A percentile compares a stretch with the other conserved stretches of the same genome.
Evolutionary conservation across 2,329 filamentous ascomycete genomes (phyloP).

Genomic region (Penicillium sp.): DNA sequence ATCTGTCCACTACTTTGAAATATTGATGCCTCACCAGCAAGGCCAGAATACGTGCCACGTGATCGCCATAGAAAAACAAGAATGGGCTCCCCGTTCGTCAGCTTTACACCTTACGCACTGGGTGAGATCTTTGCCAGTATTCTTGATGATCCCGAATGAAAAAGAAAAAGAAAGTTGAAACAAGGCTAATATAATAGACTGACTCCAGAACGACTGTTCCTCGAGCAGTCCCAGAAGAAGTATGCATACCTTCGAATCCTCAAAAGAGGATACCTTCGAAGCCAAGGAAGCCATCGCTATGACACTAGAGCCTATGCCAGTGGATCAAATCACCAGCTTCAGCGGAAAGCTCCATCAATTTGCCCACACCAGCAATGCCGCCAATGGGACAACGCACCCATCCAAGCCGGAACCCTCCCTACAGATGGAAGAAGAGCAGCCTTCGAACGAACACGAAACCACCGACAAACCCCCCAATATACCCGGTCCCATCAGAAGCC

Average conservation of each 20-base stretch:
- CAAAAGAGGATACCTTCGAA: background rate
- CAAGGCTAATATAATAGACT: background rate
- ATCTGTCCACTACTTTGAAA: background rate
- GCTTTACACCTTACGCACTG: background rate
- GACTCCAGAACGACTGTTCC: background rate
- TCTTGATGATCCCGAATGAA: background rate
- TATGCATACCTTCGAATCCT: background rate
- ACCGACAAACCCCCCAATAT: background rate
- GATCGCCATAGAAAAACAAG: background rate
- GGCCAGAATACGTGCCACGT: background rate
- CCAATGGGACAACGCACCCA: constrained; percentile 1
- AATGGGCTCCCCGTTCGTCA: background rate
- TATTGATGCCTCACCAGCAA: background rate
- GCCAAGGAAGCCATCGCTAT: background rate
- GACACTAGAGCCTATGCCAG: constrained; percentile 25
- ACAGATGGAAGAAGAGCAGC: background rate
- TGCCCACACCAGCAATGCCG: constrained; percentile 18
- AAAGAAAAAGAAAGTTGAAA: too few relatives aligned
- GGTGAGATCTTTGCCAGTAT: background rate
- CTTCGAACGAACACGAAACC: background rate
- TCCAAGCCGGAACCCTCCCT: background rate
- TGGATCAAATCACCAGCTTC: constrained; percentile 35
- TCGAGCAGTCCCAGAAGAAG: background rate
- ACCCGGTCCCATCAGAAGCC: constrained; percentile 1
- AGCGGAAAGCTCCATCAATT: constrained; percentile 32